Evolutionary conservation across 352 stramenopile genomes (phyloP).

Genomic region (Hyaloperonospora arabidopsidis): DNA sequence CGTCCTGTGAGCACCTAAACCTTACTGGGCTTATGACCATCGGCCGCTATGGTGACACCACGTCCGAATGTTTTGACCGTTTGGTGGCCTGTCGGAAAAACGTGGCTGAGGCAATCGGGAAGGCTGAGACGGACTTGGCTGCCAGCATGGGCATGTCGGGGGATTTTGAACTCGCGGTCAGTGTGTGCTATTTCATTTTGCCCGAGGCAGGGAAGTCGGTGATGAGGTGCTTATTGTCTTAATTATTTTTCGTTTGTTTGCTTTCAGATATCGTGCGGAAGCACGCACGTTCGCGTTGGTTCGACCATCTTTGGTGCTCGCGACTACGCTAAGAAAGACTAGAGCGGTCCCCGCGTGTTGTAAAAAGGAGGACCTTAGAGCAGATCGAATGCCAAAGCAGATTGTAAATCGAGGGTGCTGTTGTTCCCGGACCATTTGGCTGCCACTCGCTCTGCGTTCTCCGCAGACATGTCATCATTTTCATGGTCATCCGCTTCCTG

Average conservation of each 20-base stretch:
- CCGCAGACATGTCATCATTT: constrained; percentile 28
- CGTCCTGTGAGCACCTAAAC: constrained; percentile 87
- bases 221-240: constrained; percentile 1
- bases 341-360: constrained; percentile 8
- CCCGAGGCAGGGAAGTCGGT: background rate
- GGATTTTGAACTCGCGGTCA: constrained; percentile 93
- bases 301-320: constrained; percentile 96
- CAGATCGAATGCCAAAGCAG: constrained; percentile 61
- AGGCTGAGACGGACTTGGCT: constrained; percentile 68
- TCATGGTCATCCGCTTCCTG: constrained; percentile 12
- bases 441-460: constrained; percentile 37
- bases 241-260: constrained; percentile 6
- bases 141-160: constrained; percentile 99
- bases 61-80: constrained; percentile 87
- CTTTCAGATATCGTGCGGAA: constrained; percentile 88
- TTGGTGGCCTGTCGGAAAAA: constrained; percentile 65
- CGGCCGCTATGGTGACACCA: constrained; percentile 90
- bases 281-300: constrained; percentile 94
- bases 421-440: constrained; percentile 46
- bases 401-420: constrained; percentile 36
- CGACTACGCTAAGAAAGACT: constrained; percentile 75
- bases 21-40: constrained; percentile 98
- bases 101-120: constrained; percentile 59
- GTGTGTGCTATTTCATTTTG: constrained; percentile 4
- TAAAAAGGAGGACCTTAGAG: constrained; percentile 25